Base-by-base conservation (phyloP, 345 rosid genomes). In the Camelina neglecta region DNA sequence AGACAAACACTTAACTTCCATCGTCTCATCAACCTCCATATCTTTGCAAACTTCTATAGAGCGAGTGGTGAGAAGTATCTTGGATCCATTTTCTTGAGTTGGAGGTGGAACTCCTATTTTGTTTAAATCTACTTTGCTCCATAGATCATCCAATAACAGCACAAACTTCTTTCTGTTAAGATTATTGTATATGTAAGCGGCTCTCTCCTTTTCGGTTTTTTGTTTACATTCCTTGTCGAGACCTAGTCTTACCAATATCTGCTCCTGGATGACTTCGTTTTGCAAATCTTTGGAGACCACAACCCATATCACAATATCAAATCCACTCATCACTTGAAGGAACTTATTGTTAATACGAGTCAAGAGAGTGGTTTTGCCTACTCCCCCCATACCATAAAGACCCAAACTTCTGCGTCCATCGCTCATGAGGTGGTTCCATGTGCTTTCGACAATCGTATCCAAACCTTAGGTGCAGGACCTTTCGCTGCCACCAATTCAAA, bases 371-470 rank as follows among this genome's bases (percentile, higher is more conserved):
- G 53, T 48, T 7, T 48, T 48, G 53, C 11, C 53, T 16, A 48
- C 21, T n/a, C 53, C 53, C 10, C 53, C 53, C 53, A 48, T 48
- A 48, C 53, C 53, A 48, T n/a, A n/a, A 48, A 48, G 21, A 48
- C 53, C 53, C 21, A 48, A 47, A n/a, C 4, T 6, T 47, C 1
- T 47, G 3, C 3, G 1, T 6, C 21, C 21, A 47, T 7, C 51
- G 0, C 1, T 5, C 51, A 47, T 47, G 51, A 47, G 21, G 20
- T 7, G 21, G 51, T n/a, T 47, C 51, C 21, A 47, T 47, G 20
- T 3, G 1, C 21, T 47, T 47, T 47, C 51, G 0, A n/a, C 51
- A 2, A 7, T 47, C 7, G 3, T n/a, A 47, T 47, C 20, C 20
- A 47, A 42, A 42, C 49, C 18, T 45, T 45, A 5, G 18, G 8